Conservation (phyloP, 148 eudicot species). For the Nyssa sinensis region DNA sequence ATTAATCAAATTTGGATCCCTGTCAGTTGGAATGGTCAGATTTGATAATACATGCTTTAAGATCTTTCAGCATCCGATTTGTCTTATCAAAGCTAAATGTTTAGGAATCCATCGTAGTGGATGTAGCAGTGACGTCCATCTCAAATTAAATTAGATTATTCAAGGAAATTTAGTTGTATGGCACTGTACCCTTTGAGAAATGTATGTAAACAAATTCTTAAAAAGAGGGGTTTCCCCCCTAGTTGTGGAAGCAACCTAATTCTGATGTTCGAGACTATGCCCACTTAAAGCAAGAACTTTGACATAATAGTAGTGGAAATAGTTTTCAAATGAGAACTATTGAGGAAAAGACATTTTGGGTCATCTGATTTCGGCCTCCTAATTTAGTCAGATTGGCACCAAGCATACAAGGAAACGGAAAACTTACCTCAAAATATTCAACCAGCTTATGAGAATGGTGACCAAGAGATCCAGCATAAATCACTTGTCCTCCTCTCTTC, state of each 20-base stretch:
- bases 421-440: conserved; percentile 37
- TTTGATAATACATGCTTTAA: neutral
- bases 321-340: neutral
- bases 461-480: conserved; percentile 36
- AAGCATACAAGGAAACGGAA: neutral
- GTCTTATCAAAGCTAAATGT: neutral
- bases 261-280: neutral
- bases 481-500: conserved; percentile 47
- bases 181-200: too few species aligned
- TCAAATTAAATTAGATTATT: too few species aligned
- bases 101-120: neutral
- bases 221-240: neutral
- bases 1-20: neutral
- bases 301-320: neutral
- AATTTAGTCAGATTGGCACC: neutral
- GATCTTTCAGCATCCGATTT: neutral
- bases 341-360: neutral
- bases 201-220: too few species aligned
- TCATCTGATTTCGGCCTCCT: neutral
- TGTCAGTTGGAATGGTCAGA: neutral
- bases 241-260: neutral
- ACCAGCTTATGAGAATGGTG: conserved; percentile 30
- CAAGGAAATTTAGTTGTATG: too few species aligned
- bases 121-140: neutral
- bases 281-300: neutral